Evolutionary conservation across 179 eudicot species (phyloP), one percentile per base, ranked within the genome.

Genomic region (Gypsophila paniculata): DNA sequence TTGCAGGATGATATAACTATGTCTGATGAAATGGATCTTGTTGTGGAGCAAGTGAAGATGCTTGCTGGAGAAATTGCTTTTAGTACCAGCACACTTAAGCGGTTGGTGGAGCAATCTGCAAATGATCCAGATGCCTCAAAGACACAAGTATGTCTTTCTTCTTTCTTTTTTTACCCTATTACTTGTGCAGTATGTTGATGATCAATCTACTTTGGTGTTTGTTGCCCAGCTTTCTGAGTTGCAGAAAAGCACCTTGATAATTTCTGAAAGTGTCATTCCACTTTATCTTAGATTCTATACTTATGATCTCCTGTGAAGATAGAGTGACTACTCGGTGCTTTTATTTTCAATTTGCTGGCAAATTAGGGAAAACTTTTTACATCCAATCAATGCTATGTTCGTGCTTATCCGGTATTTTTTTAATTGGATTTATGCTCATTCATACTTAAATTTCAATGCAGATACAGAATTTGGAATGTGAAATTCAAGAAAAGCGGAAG

Each of bases 21-120:
- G 75, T 83, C 89, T 18, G 99, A 96, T 85, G 90, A 96, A 82
- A 89, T 89, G 90, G 99, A 96, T 84, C 94, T 96, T 61, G 82
- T 90, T 26, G 90, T 82, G 72, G 99, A 96, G 85, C 99, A 96
- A 82, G 99, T 96, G 55, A 96, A 96, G 83, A 96, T 93, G 99
- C 97, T 96, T 68, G 96, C 96, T 72, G 99, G 98, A 61, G 99
- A 93, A 77, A 93, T 93, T 84, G 99, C 99, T 61, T 88, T 96
- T 78, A 85, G 87, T 76, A 86, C 99, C 22, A 96, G 99, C 78
- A 86, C 96, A 13, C 84, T 96, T 70, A 96, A 96, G 78, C 98
- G 99, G 75, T 75, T 96, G 81, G 85, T 89, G 34, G 99, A 96
- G 60, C 99, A 96, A 78, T 90, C 98, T 46, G 78, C 76, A 61